Evolutionary conservation across 164 flowering plant species (phyloP).

Genomic region (Dillenia suffruticosa): DNA sequence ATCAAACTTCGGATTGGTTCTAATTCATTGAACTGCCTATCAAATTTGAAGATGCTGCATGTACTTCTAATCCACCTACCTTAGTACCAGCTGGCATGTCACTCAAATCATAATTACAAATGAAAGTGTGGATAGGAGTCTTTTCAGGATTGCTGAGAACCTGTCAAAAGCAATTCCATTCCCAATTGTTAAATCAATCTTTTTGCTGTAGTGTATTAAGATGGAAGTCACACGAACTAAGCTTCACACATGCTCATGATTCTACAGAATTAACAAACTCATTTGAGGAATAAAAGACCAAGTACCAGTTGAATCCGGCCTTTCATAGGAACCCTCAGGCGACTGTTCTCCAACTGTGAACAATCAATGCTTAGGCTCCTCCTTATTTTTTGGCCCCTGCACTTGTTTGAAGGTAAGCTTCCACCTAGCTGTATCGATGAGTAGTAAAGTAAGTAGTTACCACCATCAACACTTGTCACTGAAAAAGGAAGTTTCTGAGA

Average conservation of each 20-base stretch:
- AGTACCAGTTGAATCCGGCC: slow-evolving; percentile 94
- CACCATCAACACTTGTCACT: slow-evolving; percentile 84
- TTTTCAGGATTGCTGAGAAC: slow-evolving; percentile 95
- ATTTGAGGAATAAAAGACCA: background rate
- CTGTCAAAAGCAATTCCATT: slow-evolving; percentile 23
- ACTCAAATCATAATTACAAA: slow-evolving; percentile 87
- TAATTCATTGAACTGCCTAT: too few relatives aligned
- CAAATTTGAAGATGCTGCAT: too few relatives aligned
- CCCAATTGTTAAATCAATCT: too few relatives aligned
- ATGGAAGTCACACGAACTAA: too few relatives aligned
- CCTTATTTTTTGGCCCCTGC: slow-evolving; percentile 36
- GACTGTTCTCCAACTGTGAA: slow-evolving; percentile 35
- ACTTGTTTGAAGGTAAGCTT: slow-evolving; percentile 37
- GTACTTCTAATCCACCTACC: slow-evolving; percentile 28
- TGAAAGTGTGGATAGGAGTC: slow-evolving; percentile 91
- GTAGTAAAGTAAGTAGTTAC: slow-evolving; percentile 68
- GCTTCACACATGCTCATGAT: too few relatives aligned
- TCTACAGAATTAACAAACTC: too few relatives aligned
- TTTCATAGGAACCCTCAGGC: slow-evolving; percentile 82
- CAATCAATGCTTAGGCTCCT: slow-evolving; percentile 51
- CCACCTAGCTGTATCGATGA: slow-evolving; percentile 72
- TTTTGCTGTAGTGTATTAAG: too few relatives aligned
- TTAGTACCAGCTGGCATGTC: slow-evolving; percentile 98
- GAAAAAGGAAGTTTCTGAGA: slow-evolving; percentile 89
- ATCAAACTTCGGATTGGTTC: too few relatives aligned